These are phyloP conservation scores for Olyra latifolia DNA, from an alignment of 176 grass and related monocot species.

Conservation along the genomic window DNA sequence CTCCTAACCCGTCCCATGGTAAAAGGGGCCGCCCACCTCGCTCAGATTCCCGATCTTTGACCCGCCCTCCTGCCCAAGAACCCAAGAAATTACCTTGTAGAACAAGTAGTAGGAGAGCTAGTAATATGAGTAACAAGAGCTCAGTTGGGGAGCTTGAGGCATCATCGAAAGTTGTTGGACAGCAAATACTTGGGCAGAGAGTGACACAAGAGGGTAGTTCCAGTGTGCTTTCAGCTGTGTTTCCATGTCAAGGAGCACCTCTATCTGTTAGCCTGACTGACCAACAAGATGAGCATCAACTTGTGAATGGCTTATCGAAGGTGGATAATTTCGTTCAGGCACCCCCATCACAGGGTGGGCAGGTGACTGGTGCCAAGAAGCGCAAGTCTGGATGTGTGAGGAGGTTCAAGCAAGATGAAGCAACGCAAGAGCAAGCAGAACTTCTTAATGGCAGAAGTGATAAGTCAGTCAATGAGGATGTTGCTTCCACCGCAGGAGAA, in stretches of 20 bases:
- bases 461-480: slow-evolving; percentile 42
- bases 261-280: slow-evolving; percentile 43
- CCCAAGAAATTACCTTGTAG: slow-evolving; percentile 38
- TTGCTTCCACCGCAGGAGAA: slow-evolving; percentile 65
- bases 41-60: slow-evolving; percentile 28
- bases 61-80: slow-evolving; percentile 13
- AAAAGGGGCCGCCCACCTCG: slow-evolving; percentile 52
- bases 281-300: slow-evolving; percentile 43
- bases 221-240: slow-evolving; percentile 12
- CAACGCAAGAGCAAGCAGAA: slow-evolving; percentile 29
- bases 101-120: slow-evolving; percentile 46
- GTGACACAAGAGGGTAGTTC: slow-evolving; percentile 34
- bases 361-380: slow-evolving; percentile 92
- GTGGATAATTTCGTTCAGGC: slow-evolving; percentile 33
- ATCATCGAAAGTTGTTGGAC: slow-evolving; percentile 20
- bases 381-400: slow-evolving; percentile 88
- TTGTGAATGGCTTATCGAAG: slow-evolving; percentile 44
- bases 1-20: slow-evolving; percentile 40
- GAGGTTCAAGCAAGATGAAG: slow-evolving; percentile 66
- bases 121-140: slow-evolving; percentile 40
- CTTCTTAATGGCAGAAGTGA: slow-evolving; percentile 31
- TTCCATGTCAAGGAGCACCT: slow-evolving; percentile 33
- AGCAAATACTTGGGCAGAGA: slow-evolving; percentile 11
- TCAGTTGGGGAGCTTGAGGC: not conserved
- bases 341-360: slow-evolving; percentile 51